Percentiles rank a stretch among this genome's conserved stretches.
These are phyloP conservation scores for Schizochytrium sp. DNA, from an alignment of 108 stramenopile genomes.

Conservation along the genomic window DNA sequence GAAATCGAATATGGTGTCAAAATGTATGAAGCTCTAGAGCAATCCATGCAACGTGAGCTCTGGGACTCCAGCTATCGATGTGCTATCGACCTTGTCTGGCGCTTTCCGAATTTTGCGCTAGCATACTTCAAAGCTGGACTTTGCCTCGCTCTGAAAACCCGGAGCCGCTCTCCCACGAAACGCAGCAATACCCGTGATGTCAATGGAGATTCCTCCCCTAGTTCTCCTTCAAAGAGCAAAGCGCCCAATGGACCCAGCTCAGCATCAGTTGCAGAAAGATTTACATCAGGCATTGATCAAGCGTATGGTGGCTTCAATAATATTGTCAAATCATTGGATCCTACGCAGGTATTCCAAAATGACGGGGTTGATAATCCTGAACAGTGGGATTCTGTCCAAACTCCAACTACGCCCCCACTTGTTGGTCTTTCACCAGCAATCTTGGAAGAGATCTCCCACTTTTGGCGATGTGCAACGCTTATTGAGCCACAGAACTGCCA, in stretches of 20 bases:
- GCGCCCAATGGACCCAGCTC: not conserved
- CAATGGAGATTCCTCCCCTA: not conserved
- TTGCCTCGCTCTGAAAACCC: slow-evolving; percentile 19
- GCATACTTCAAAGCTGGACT: slow-evolving; percentile 59
- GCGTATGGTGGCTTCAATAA: not conserved
- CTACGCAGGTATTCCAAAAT: not conserved
- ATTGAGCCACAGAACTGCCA: slow-evolving; percentile 55
- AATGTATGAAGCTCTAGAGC: slow-evolving; percentile 35
- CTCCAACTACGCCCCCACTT: not conserved
- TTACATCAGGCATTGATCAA: not conserved
- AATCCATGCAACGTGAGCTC: slow-evolving; percentile 16
- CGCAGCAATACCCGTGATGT: not conserved
- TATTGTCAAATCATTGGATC: not conserved
- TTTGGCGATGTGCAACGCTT: slow-evolving; percentile 22
- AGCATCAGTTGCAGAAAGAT: not conserved
- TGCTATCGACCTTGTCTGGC: slow-evolving; percentile 26
- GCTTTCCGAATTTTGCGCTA: slow-evolving; percentile 45
- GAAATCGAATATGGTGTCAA: slow-evolving; percentile 48
- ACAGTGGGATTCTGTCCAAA: not conserved
- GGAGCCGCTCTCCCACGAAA: not conserved
- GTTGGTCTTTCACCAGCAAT: not conserved
- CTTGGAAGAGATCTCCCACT: slow-evolving; percentile 29
- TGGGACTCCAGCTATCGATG: slow-evolving; percentile 19
- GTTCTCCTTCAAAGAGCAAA: not conserved
- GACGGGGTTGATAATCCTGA: not conserved